Evolutionary conservation across 441 rosid species (phyloP), one percentile per base, ranked within the genome.

Genomic region (Erysimum cheiri): DNA sequence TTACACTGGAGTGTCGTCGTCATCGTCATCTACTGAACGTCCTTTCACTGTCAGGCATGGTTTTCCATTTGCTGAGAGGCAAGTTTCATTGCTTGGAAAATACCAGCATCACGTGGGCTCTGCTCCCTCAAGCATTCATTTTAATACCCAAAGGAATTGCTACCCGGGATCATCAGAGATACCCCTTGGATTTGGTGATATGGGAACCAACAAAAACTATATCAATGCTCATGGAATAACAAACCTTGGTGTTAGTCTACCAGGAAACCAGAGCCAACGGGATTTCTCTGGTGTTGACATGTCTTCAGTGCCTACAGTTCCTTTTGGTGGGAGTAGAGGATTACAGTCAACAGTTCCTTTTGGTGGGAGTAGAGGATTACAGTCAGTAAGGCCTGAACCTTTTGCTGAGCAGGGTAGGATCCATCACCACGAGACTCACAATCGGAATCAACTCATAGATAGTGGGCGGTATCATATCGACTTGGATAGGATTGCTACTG

Each of bases 91-190:
- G 55, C 77, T 85, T 54, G 82, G 86, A 26, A 76, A 85, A 54
- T 84, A 83, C 77, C 85, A 82, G 49, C 92, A 83, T 79, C 92
- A 88, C 43, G 93, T 88, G 41, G 97, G 93, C 67, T 91, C 97
- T 60, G 91, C 97, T 62, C 97, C 97, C 15, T 87, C 93, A 63
- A 89, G 84, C 72, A 77, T 75, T 70, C 89, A 84, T 73, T 64
- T 84, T 67, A 85, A 86, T 67, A 73, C 84, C 53, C 87, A 84
- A 48, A 73, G 83, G 36, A 85, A 81, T 63, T 79, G 66, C 76
- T 82, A 83, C 64, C 75, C 84, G 0, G 91, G 85, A 70, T 88
- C 93, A 35, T 78, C 87, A 10, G 91, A 85, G 72, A 84, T 62
- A 50, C 84, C 86, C n/a, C 61, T 76, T 76, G 77, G 82, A 57